Percentiles rank a stretch among this genome's conserved stretches.
Conservation (phyloP, 495 filamentous ascomycete species). For the Aspergillus indologenus region DNA sequence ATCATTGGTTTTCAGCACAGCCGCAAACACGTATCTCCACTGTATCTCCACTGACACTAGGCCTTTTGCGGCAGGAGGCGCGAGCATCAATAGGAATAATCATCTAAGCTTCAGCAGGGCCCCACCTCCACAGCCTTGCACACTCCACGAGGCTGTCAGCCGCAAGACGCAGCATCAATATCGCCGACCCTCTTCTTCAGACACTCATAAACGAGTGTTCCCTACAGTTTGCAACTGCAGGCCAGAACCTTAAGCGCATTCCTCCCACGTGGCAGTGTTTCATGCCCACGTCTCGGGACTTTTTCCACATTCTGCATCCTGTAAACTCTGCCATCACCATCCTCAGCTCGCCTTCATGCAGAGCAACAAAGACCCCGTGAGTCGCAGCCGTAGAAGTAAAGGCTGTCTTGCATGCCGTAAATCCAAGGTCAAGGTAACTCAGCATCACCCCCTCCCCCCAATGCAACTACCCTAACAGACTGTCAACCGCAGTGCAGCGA, state of each 20-base stretch:
- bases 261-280: not conserved
- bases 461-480: no score
- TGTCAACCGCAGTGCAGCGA: not conserved
- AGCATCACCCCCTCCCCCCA: not conserved
- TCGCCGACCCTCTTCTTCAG: not conserved
- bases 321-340: not conserved
- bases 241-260: not conserved
- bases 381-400: not conserved
- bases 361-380: not conserved
- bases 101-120: not conserved
- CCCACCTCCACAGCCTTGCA: not conserved
- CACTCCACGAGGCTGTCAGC: not conserved
- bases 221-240: not conserved
- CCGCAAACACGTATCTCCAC: not conserved
- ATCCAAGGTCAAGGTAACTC: not conserved
- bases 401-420: not conserved
- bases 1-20: not conserved
- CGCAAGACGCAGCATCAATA: not conserved
- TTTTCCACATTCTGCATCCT: not conserved
- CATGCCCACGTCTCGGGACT: not conserved
- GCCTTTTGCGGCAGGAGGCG: not conserved
- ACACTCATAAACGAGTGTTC: not conserved
- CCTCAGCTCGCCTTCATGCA: not conserved
- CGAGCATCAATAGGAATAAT: not conserved
- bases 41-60: not conserved